Percentiles rank a stretch among this genome's conserved stretches.
Conservation (phyloP, 2,329 filamentous ascomycete genomes). For the Sarocladiaceae sp. region DNA sequence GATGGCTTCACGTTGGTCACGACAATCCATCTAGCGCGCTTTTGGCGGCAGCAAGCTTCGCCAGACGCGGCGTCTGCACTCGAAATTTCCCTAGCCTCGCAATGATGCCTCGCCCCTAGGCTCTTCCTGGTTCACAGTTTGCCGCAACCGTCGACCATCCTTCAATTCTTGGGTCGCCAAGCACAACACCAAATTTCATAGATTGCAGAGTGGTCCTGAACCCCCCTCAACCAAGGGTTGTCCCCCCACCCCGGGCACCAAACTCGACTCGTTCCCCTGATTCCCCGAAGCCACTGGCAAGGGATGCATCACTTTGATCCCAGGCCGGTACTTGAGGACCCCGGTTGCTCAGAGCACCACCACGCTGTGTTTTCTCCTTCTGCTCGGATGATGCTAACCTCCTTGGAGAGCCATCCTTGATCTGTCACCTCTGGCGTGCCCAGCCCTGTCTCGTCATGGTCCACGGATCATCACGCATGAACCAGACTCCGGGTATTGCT, state of each 20-base stretch:
- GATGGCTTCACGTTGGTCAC: background rate
- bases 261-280: background rate
- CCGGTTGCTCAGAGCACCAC: background rate
- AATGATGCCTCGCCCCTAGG: background rate
- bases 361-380: background rate
- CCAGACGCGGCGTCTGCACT: background rate
- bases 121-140: background rate
- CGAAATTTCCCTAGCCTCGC: background rate
- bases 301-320: background rate
- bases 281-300: background rate
- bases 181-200: background rate
- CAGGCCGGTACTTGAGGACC: background rate
- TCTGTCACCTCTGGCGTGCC: background rate
- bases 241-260: background rate
- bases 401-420: background rate
- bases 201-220: constrained; percentile 3
- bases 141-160: background rate
- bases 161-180: constrained; percentile 2
- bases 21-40: background rate
- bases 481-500: background rate
- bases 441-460: background rate
- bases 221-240: constrained; percentile 5
- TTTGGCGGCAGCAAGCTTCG: background rate
- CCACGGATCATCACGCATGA: background rate
- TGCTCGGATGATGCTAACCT: constrained; percentile 2